phyloP scores from a whole-genome alignment of 805 yeast genomes.

The Saccharomycopsis babjevae region DNA sequence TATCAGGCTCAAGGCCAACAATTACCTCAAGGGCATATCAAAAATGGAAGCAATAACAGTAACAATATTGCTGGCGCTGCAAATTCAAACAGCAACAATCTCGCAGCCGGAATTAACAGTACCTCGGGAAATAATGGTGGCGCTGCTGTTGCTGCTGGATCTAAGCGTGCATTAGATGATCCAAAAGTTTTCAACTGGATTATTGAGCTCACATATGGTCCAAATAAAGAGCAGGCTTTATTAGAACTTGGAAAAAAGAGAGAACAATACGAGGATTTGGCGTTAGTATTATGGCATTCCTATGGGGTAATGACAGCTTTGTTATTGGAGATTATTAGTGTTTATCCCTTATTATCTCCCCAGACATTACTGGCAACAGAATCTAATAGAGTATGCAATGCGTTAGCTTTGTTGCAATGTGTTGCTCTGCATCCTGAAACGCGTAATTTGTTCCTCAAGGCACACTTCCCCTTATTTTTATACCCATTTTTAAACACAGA shows the following conservation, averaged over 20 bases:
- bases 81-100: background rate
- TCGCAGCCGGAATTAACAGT: background rate
- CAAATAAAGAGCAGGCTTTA: conserved; percentile 85
- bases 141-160: conserved; percentile 10
- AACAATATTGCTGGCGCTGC: conserved; percentile 10
- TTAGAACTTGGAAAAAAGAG: conserved; percentile 88
- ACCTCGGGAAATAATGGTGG: conserved; percentile 9
- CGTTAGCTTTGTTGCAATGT: conserved; percentile 87
- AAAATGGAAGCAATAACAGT: conserved; percentile 20
- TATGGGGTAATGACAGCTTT: conserved; percentile 93
- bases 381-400: conserved; percentile 90
- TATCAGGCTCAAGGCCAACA: conserved; percentile 1
- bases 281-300: conserved; percentile 88
- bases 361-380: conserved; percentile 78
- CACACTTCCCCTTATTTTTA: conserved; percentile 84
- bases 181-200: conserved; percentile 87
- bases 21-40: conserved; percentile 16
- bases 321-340: conserved; percentile 79
- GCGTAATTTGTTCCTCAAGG: conserved; percentile 70
- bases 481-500: conserved; percentile 92
- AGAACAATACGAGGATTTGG: conserved; percentile 90
- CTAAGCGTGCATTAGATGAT: conserved; percentile 47
- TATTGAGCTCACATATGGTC: conserved; percentile 79
- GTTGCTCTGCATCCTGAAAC: conserved; percentile 94
- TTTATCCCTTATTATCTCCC: conserved; percentile 83